Evolutionary conservation across 805 yeast genomes (phyloP).

Genomic region (Cyberlindnera mrakii): DNA sequence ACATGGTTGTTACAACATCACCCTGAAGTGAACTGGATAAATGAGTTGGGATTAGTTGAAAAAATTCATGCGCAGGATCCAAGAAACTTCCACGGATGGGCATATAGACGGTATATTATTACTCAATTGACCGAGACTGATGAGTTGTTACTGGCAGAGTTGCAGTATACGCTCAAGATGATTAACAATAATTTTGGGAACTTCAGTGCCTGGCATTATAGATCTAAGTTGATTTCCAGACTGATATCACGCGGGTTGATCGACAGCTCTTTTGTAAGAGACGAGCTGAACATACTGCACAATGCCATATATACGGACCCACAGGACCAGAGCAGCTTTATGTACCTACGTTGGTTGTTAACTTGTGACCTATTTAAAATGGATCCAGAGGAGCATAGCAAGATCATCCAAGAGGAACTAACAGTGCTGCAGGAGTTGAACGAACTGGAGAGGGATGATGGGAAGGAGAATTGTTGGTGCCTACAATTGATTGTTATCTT

Average conservation of each 20-base stretch:
- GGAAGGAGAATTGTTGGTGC: constrained; percentile 69
- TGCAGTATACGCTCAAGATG: constrained; percentile 69
- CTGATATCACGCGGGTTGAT: constrained; percentile 30
- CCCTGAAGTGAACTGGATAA: constrained; percentile 54
- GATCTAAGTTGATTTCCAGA: constrained; percentile 61
- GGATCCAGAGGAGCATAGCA: constrained; percentile 25
- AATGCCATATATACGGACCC: constrained; percentile 91
- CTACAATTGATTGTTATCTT: constrained; percentile 51
- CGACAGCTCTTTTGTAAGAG: constrained; percentile 35
- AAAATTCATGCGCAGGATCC: constrained; percentile 66
- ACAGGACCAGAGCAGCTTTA: constrained; percentile 91
- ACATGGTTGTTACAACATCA: constrained; percentile 66
- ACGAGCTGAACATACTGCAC: constrained; percentile 64
- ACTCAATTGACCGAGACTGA: constrained; percentile 24
- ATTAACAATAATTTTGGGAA: constrained; percentile 84
- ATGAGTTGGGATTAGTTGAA: constrained; percentile 64
- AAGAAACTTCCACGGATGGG: constrained; percentile 95
- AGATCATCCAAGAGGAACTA: constrained; percentile 41
- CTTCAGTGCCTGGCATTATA: constrained; percentile 93
- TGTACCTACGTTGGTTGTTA: constrained; percentile 77
- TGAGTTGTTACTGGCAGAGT: constrained; percentile 44
- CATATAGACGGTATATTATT: constrained; percentile 74
- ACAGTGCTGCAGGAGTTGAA: constrained; percentile 54
- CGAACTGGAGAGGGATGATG: constrained; percentile 68
- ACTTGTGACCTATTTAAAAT: constrained; percentile 27